A percentile compares a stretch with the other conserved stretches of the same genome.
Evolutionary conservation across 2,329 filamentous ascomycete species (phyloP).

Genomic region (Penicillium sp.): DNA sequence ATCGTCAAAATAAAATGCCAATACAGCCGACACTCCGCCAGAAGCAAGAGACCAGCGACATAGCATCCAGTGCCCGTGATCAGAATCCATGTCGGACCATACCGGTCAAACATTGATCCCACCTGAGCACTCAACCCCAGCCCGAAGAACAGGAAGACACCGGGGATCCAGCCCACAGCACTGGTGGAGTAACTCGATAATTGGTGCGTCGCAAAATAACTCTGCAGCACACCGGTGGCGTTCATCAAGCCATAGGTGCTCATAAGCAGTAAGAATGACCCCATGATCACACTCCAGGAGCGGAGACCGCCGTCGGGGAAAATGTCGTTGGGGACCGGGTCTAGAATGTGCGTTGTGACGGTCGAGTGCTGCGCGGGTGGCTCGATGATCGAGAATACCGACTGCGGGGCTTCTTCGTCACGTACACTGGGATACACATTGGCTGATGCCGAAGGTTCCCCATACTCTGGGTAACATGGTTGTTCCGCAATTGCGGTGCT

Average conservation of each 20-base stretch:
- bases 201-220: constrained; percentile 49
- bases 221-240: constrained; percentile 51
- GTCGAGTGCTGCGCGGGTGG: constrained; percentile 18
- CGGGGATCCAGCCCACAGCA: constrained; percentile 54
- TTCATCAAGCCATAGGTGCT: constrained; percentile 52
- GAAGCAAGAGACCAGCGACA: constrained; percentile 44
- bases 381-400: constrained; percentile 22
- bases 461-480: background rate
- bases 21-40: constrained; percentile 50
- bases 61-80: constrained; percentile 42
- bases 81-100: constrained; percentile 48
- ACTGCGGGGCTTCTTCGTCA: constrained; percentile 17
- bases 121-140: constrained; percentile 50
- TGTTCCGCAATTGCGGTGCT: background rate
- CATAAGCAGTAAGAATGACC: constrained; percentile 41
- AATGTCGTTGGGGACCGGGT: constrained; percentile 11
- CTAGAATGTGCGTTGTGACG: constrained; percentile 17
- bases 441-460: background rate
- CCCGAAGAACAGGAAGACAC: constrained; percentile 49
- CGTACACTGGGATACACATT: constrained; percentile 2
- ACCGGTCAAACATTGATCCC: constrained; percentile 53
- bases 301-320: constrained; percentile 38
- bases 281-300: constrained; percentile 39
- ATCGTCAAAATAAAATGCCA: constrained; percentile 52
- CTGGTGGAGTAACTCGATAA: constrained; percentile 45